Evolutionary conservation across 1,284 basidiomycete species (phyloP).

Genomic region (Trichosporon sp.): DNA sequence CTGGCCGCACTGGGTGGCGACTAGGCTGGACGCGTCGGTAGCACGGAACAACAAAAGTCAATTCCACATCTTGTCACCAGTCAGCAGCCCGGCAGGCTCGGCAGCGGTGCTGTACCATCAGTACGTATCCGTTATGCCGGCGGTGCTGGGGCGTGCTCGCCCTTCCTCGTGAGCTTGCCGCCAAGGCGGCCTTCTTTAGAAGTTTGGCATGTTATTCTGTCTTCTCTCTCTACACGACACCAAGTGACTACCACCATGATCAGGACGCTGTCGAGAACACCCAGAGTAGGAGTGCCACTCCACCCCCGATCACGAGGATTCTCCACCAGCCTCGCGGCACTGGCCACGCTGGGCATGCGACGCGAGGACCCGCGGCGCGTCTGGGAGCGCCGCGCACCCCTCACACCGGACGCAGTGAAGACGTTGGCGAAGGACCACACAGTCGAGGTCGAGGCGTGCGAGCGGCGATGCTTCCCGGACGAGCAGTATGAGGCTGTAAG

Average conservation of each 20-base stretch:
- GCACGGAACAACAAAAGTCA: not conserved
- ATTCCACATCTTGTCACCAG: not conserved
- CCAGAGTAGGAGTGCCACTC: not conserved
- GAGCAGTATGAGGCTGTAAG: slow-evolving; percentile 62
- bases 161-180: not conserved
- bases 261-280: not conserved
- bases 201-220: not conserved
- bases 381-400: slow-evolving; percentile 80
- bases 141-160: not conserved
- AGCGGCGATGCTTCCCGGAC: slow-evolving; percentile 64
- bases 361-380: slow-evolving; percentile 72
- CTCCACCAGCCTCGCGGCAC: not conserved
- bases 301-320: not conserved
- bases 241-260: not conserved
- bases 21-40: not conserved
- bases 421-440: slow-evolving; percentile 46
- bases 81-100: too few relatives aligned
- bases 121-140: not conserved
- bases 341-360: slow-evolving; percentile 58
- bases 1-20: not conserved
- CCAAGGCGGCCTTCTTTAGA: not conserved
- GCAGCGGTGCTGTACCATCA: not conserved
- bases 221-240: slow-evolving; percentile 1
- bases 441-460: slow-evolving; percentile 53
- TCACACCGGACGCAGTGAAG: slow-evolving; percentile 68